Percentiles rank a stretch among this genome's conserved stretches.
phyloP scores from a whole-genome alignment of 768 basidiomycete genomes.

The Boletus vermiculosoides region DNA sequence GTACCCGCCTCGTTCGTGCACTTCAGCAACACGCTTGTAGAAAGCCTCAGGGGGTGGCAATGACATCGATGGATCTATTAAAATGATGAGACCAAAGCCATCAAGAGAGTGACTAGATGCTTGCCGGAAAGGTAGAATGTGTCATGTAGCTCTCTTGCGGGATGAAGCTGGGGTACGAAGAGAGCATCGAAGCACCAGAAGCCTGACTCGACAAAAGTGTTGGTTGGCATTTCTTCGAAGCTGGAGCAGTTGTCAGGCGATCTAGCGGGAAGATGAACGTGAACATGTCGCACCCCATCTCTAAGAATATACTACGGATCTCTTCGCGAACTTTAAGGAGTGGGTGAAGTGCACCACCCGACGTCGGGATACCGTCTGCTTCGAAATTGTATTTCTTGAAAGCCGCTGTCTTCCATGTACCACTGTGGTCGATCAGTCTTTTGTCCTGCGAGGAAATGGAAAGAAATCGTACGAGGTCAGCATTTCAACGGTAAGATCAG shows the following conservation, averaged over 20 bases:
- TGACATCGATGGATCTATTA: constrained; percentile 75
- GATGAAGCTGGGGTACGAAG: constrained; percentile 98
- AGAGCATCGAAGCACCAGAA: constrained; percentile 99
- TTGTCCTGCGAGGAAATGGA: background rate
- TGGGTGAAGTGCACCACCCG: constrained; percentile 92
- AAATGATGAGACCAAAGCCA: constrained; percentile 1
- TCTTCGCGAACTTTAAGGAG: constrained; percentile 97
- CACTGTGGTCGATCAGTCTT: constrained; percentile 46
- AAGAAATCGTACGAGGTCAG: constrained; percentile 67
- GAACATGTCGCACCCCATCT: constrained; percentile 81
- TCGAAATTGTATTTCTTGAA: constrained; percentile 99
- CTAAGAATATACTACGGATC: constrained; percentile 95
- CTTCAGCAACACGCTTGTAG: constrained; percentile 77
- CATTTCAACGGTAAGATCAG: constrained; percentile 96
- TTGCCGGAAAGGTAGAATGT: constrained; percentile 96
- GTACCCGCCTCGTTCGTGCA: constrained; percentile 85
- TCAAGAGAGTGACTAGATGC: constrained; percentile 4
- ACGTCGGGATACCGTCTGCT: constrained; percentile 86
- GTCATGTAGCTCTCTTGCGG: constrained; percentile 95
- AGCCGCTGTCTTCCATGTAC: constrained; percentile 87
- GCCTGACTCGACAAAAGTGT: constrained; percentile 92
- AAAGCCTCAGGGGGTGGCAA: constrained; percentile 77
- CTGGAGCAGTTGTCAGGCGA: constrained; percentile 41
- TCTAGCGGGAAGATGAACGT: background rate
- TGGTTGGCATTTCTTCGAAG: constrained; percentile 98